phyloP scores from a whole-genome alignment of 2,329 filamentous ascomycete genomes.

The Esteya vermicola region DNA sequence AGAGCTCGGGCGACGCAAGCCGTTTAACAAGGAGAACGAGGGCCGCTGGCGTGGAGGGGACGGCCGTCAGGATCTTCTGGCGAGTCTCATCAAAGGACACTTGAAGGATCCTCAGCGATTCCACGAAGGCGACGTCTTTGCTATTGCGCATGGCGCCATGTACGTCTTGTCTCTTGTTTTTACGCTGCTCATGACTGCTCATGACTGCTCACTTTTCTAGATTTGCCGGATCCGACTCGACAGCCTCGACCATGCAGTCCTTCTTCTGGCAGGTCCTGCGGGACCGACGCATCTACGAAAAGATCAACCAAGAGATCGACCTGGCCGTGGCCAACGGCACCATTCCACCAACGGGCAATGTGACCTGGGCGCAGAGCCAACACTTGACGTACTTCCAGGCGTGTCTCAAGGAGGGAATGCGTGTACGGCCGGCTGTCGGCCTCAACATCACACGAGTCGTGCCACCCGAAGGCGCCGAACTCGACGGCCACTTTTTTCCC shows the following conservation, averaged over 20 bases:
- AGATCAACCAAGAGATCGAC: constrained; percentile 28
- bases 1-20: constrained; percentile 30
- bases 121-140: constrained; percentile 37
- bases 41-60: constrained; percentile 24
- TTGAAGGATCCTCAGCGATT: constrained; percentile 33
- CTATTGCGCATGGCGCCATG: constrained; percentile 42
- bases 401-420: constrained; percentile 41
- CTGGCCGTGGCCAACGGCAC: constrained; percentile 20
- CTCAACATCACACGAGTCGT: constrained; percentile 38
- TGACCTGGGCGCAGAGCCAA: constrained; percentile 33
- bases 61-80: constrained; percentile 34
- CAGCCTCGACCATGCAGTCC: constrained; percentile 43
- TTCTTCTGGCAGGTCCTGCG: constrained; percentile 37
- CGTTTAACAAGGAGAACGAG: constrained; percentile 30
- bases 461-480: constrained; percentile 33
- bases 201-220: constrained; percentile 18
- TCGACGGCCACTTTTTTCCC: constrained; percentile 35
- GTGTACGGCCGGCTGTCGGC: constrained; percentile 39
- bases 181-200: not conserved
- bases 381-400: constrained; percentile 39
- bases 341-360: constrained; percentile 24
- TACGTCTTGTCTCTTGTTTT: constrained; percentile 16
- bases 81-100: constrained; percentile 36
- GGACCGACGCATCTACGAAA: constrained; percentile 24
- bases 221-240: constrained; percentile 47